Evolutionary conservation across 352 stramenopile species (phyloP).

Genomic region (Phytopythium aichiense): DNA sequence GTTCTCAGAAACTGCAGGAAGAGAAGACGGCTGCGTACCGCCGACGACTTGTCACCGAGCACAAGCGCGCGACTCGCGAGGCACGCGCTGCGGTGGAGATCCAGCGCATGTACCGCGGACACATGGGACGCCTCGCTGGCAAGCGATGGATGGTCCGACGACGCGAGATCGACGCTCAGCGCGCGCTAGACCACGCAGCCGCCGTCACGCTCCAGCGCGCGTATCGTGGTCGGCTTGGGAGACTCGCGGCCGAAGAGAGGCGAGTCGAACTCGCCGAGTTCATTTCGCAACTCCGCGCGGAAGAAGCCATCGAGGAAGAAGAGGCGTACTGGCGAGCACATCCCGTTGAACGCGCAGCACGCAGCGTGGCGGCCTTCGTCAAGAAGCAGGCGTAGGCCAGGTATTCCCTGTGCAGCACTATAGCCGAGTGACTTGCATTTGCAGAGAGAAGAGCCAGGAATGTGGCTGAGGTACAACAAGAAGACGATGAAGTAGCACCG

Average conservation of each 20-base stretch:
- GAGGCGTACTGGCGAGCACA: slow-evolving; percentile 67
- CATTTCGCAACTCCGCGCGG: slow-evolving; percentile 86
- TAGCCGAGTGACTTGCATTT: not conserved
- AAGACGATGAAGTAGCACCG: not conserved
- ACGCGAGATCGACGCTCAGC: slow-evolving; percentile 81
- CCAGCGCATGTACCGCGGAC: slow-evolving; percentile 71
- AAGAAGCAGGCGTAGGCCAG: slow-evolving; percentile 44
- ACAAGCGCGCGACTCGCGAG: slow-evolving; percentile 62
- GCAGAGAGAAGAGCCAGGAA: not conserved
- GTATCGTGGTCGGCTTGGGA: slow-evolving; percentile 82
- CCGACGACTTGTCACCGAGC: slow-evolving; percentile 53
- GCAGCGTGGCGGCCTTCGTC: slow-evolving; percentile 54
- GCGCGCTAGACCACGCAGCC: slow-evolving; percentile 68
- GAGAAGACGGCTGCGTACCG: slow-evolving; percentile 60
- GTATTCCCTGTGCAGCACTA: not conserved
- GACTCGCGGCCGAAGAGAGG: slow-evolving; percentile 74
- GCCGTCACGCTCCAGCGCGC: slow-evolving; percentile 84
- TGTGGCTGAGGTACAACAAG: not conserved
- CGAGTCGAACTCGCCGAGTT: slow-evolving; percentile 92
- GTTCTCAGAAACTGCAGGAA: slow-evolving; percentile 63
- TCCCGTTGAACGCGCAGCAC: slow-evolving; percentile 43
- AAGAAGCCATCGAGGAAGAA: slow-evolving; percentile 90
- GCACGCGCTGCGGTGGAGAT: slow-evolving; percentile 45
- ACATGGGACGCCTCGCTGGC: slow-evolving; percentile 78
- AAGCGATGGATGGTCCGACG: slow-evolving; percentile 79